These are phyloP conservation scores for Pestalotiopsis sp. DNA, from an alignment of 2,329 filamentous ascomycete genomes.

Conservation along the genomic window DNA sequence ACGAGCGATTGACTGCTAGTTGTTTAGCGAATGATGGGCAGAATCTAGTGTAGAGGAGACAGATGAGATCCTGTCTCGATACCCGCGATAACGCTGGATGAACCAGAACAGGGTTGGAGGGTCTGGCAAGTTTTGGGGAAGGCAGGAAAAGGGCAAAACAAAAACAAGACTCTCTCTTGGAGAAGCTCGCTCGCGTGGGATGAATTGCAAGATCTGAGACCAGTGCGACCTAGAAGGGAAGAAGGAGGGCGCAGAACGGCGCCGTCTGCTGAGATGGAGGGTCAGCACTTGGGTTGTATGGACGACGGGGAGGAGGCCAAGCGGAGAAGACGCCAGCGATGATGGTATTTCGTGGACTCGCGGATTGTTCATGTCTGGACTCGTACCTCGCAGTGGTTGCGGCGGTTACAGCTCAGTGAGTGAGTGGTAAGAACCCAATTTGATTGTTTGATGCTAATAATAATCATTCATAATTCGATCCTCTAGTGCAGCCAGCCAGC, in stretches of 20 bases:
- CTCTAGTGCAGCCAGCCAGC: no score
- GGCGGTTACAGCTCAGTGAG: not conserved
- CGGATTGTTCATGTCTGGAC: not conserved
- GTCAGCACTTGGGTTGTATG: not conserved
- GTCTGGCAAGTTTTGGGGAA: not conserved
- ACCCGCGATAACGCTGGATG: not conserved
- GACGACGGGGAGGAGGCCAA: not conserved
- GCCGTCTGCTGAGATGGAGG: not conserved
- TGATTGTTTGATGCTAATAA: not conserved
- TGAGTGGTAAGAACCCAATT: not conserved
- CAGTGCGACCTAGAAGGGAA: not conserved
- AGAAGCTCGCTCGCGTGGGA: not conserved
- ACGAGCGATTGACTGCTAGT: no score
- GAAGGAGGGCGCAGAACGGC: not conserved
- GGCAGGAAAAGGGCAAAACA: not conserved
- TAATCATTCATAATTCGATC: not conserved
- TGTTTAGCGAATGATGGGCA: no score
- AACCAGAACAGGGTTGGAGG: not conserved
- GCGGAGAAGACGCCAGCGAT: not conserved
- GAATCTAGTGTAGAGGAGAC: no score
- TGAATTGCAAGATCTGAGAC: slow-evolving; percentile 1
- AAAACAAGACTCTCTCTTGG: not conserved
- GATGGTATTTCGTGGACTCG: not conserved
- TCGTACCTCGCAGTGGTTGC: not conserved
- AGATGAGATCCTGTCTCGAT: not conserved